These are phyloP conservation scores for Meripilus lineatus DNA, from an alignment of 1,284 basidiomycete species.

Conservation along the genomic window DNA sequence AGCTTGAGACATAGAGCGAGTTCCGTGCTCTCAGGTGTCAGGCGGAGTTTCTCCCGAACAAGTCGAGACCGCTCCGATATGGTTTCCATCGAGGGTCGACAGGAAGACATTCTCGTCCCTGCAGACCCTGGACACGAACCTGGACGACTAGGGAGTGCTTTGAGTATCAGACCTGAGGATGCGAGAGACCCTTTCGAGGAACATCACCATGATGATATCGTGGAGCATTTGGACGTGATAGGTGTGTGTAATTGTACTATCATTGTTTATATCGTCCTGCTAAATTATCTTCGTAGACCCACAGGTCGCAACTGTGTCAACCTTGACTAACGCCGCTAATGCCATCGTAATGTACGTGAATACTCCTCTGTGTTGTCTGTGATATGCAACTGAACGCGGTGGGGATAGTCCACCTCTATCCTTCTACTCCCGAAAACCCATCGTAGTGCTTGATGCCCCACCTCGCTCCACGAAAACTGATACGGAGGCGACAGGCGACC, in stretches of 20 bases:
- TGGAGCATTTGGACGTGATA: slow-evolving; percentile 76
- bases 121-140: slow-evolving; percentile 20
- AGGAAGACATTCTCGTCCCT: slow-evolving; percentile 28
- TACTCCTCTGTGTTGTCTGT: background rate
- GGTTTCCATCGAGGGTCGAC: slow-evolving; percentile 26
- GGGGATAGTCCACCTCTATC: slow-evolving; percentile 54
- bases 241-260: slow-evolving; percentile 34
- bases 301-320: slow-evolving; percentile 66
- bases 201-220: slow-evolving; percentile 67
- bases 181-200: slow-evolving; percentile 16
- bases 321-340: slow-evolving; percentile 75
- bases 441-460: slow-evolving; percentile 47
- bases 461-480: slow-evolving; percentile 13
- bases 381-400: slow-evolving; percentile 7
- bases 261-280: background rate
- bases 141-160: slow-evolving; percentile 40
- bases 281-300: slow-evolving; percentile 45
- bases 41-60: no score
- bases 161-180: slow-evolving; percentile 32
- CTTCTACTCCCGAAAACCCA: slow-evolving; percentile 66
- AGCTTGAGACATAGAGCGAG: background rate
- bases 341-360: slow-evolving; percentile 58
- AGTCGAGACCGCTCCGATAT: slow-evolving; percentile 10
- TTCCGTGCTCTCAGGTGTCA: background rate
- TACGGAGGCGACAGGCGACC: slow-evolving; percentile 26